Evolutionary conservation across 148 eudicot species (phyloP), one percentile per base, ranked within the genome.

Genomic region (Linanthus parryae): DNA sequence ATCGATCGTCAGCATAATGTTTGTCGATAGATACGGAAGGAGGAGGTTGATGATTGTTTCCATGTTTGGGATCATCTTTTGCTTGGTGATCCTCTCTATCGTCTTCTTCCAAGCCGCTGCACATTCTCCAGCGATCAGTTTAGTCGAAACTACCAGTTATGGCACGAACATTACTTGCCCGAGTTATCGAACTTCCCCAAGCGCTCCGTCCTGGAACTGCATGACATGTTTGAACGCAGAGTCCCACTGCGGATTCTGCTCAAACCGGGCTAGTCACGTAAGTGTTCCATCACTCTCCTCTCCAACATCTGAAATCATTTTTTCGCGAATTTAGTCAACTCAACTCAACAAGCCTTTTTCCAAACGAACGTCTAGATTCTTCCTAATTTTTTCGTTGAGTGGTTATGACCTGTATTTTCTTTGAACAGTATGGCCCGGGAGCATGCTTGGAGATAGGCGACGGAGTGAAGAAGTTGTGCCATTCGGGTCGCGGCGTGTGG

Each of bases 11-110:
- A 70, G 80, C 31, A 74, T 74, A 62, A 22, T 19, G n/a, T 62
- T 62, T 22, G 69, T 74, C 3, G 80, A 74, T 39, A 33, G 68
- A 10, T 66, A 52, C 19, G 80, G 75, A 13, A 66, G 80, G 66
- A 70, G 80, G 44, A 69, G 56, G 48, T 58, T 74, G 4, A 70
- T 70, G 72, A 48, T 74, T 5, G 28, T 62, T 4, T 70, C 75
- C 2, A 65, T 74, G 72, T 2, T 59, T 30, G 80, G 72, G 11
- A 66, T 70, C 0, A 62, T 74, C 44, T 6, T 46, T 8, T 74
- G 75, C 48, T 71, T 74, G 7, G 37, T 74, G 11, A 57, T 44
- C 5, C 47, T 74, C 14, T 65, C 79, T 5, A 36, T 13, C 12
- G 62, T 70, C 23, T 74, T 74, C 26, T 65, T 14, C 54, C 49